Evolutionary conservation across 345 rosid genomes (phyloP), one percentile per base, ranked within the genome.

Genomic region (Pugionium cornutum): DNA sequence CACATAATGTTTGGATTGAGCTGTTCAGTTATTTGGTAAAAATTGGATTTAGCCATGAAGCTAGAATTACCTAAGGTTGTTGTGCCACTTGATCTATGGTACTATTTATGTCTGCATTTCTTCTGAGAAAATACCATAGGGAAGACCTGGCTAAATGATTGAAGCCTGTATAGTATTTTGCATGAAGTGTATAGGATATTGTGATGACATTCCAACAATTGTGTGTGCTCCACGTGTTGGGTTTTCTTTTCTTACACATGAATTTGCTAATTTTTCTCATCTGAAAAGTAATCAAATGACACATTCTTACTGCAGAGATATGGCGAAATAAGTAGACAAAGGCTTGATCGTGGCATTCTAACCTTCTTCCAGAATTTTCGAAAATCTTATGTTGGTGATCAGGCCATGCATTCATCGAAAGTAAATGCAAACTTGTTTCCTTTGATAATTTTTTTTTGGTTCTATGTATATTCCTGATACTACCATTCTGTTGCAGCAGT

Each of bases 371-470:
- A 95, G 83, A 85, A 95, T 83, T 95, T 95, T 62, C 84, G 92
- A 34, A 89, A 91, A 88, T 95, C 99, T 72, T 95, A 95, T 64
- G 91, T 95, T 28, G 99, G 99, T 66, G 99, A 95, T 77, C 99
- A 95, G 80, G 99, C 99, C 3, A 89, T 91, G 82, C 97, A 95
- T 77, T 88, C 99, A 55, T 85, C 97, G 49, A 95, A 95, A 90
- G 99, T 95, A 84, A 76, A 67, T 66, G 53, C 58, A 27, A 61
- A 51, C 28, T 43, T 62, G 27, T 44, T 45, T 58, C 27, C 36
- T 28, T 54, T 48, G 36, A 27, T 9, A 9, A 18, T 18, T 28
- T 10, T 25, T 2, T 30, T 58, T 55, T 59, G 9, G 10, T 30
- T 26, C 30, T 65, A 43, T 49, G 40, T 50, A 35, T 59, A 26